Percentiles rank a stretch among this genome's conserved stretches.
phyloP scores from a whole-genome alignment of 192 early-diverging fungal species.

The Coemansia sp. region DNA sequence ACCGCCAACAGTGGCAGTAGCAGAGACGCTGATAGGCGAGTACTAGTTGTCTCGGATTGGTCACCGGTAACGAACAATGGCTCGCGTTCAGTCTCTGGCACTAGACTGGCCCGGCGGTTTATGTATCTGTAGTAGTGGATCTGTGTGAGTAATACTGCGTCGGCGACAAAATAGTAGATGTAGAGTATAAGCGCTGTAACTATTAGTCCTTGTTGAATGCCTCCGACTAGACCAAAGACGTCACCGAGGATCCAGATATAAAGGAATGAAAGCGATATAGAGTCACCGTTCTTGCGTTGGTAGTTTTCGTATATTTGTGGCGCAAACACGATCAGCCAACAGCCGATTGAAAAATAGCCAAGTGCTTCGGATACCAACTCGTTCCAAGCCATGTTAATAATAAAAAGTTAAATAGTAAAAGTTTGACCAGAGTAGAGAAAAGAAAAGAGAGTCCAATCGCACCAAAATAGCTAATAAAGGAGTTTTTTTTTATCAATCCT shows the following conservation, averaged over 20 bases:
- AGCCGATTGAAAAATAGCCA: slow-evolving; percentile 67
- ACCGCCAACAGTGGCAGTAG: slow-evolving; percentile 2
- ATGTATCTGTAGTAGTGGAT: slow-evolving; percentile 60
- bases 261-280: slow-evolving; percentile 68
- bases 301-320: slow-evolving; percentile 80
- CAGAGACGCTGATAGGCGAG: slow-evolving; percentile 4
- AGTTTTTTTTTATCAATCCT: neutral
- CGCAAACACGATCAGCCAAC: slow-evolving; percentile 77
- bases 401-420: neutral
- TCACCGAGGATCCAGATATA: slow-evolving; percentile 75
- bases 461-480: neutral
- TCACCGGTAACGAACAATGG: slow-evolving; percentile 2
- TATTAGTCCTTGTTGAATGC: slow-evolving; percentile 66
- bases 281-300: slow-evolving; percentile 68
- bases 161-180: slow-evolving; percentile 69
- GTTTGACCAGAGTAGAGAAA: neutral
- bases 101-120: neutral
- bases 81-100: neutral
- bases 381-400: slow-evolving; percentile 31
- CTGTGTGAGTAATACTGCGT: slow-evolving; percentile 65
- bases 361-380: slow-evolving; percentile 58
- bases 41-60: neutral
- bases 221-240: slow-evolving; percentile 67
- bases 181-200: slow-evolving; percentile 67
- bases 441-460: neutral